phyloP scores from a whole-genome alignment of 305 asterid species.

The Fraxinus platypoda region DNA sequence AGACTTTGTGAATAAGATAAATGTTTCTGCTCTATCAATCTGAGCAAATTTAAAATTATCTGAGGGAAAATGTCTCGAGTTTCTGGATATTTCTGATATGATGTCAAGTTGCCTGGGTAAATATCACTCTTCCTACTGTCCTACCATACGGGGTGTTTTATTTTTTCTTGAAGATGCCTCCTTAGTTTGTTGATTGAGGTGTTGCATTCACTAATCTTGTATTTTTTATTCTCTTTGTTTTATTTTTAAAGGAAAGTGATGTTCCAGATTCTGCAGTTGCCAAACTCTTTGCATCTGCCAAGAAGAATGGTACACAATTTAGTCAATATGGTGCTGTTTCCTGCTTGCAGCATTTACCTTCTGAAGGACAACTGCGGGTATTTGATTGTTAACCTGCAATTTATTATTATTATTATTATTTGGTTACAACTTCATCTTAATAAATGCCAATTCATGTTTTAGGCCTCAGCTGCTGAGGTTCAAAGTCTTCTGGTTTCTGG shows the following conservation, averaged over 20 bases:
- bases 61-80: not conserved
- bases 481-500: slow-evolving; percentile 94
- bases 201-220: slow-evolving; percentile 15
- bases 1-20: not conserved
- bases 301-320: slow-evolving; percentile 47
- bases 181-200: not conserved
- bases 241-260: slow-evolving; percentile 57
- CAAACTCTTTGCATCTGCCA: slow-evolving; percentile 72
- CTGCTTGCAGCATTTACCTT: slow-evolving; percentile 82
- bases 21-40: not conserved
- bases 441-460: slow-evolving; percentile 26
- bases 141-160: not conserved
- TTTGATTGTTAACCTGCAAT: slow-evolving; percentile 16
- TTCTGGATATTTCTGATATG: slow-evolving; percentile 2
- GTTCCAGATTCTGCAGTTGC: slow-evolving; percentile 86
- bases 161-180: not conserved
- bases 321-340: slow-evolving; percentile 58
- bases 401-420: not conserved
- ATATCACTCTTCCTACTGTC: not conserved
- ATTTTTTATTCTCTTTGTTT: slow-evolving; percentile 12
- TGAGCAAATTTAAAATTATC: not conserved
- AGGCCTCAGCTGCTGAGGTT: slow-evolving; percentile 83
- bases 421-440: slow-evolving; percentile 8
- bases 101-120: slow-evolving; percentile 4
- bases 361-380: slow-evolving; percentile 82